phyloP scores from a whole-genome alignment of 202 grass and related monocot species.

The Zoysia matrella region DNA sequence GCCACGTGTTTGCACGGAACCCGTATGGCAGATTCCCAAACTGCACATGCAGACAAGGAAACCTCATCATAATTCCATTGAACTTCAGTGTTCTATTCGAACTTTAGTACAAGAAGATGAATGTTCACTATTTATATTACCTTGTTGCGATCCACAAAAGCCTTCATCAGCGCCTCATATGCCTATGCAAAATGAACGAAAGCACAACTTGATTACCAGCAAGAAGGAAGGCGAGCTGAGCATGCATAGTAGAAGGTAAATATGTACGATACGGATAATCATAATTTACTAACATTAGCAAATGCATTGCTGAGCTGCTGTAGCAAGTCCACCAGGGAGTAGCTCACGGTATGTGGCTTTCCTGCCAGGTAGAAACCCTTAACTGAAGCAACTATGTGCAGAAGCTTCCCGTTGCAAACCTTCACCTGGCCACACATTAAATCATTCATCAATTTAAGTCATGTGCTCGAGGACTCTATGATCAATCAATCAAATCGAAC shows the following conservation, averaged over 20 bases:
- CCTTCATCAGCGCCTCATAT: constrained; percentile 82
- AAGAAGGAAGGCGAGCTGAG: background rate
- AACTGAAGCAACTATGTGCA: constrained; percentile 69
- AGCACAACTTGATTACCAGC: background rate
- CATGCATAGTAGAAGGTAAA: background rate
- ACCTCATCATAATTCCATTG: constrained; percentile 1
- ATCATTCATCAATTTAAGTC: constrained; percentile 4
- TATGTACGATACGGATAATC: background rate
- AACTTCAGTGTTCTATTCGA: constrained; percentile 29
- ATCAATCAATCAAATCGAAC: background rate
- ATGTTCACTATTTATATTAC: constrained; percentile 41
- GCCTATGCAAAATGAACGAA: constrained; percentile 59
- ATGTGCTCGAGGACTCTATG: background rate
- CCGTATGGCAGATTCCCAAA: constrained; percentile 98
- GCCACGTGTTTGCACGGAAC: constrained; percentile 97
- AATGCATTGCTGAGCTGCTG: constrained; percentile 95
- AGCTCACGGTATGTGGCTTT: constrained; percentile 63
- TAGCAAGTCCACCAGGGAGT: constrained; percentile 85
- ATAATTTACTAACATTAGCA: constrained; percentile 73
- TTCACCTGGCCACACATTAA: constrained; percentile 77
- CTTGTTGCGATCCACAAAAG: constrained; percentile 95
- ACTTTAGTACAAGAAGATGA: background rate
- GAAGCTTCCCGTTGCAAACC: constrained; percentile 95
- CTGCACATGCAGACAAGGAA: constrained; percentile 48
- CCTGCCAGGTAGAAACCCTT: constrained; percentile 88